Conservation (phyloP, 2,329 filamentous ascomycete species). For the Botryotinia calthae region DNA sequence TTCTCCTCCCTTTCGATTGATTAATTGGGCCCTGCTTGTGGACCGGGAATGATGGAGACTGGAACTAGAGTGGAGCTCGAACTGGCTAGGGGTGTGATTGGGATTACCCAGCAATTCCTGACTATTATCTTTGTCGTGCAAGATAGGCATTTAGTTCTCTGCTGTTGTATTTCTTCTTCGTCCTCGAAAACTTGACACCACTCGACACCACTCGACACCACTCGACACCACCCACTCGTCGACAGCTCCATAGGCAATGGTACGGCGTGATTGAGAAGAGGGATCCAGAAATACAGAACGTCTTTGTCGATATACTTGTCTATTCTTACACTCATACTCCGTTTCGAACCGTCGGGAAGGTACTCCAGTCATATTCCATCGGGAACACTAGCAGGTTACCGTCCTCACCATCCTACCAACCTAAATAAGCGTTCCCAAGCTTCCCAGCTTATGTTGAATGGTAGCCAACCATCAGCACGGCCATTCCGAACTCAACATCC, state of each 20-base stretch:
- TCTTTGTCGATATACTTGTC: neutral
- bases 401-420: conserved; percentile 3
- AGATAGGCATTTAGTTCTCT: neutral
- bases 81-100: neutral
- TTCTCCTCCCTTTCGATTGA: conserved; percentile 14
- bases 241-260: neutral
- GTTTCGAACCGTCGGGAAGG: neutral
- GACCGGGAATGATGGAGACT: conserved; percentile 1
- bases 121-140: conserved; percentile 3
- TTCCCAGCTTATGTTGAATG: neutral
- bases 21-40: neutral
- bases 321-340: neutral
- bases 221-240: conserved; percentile 2
- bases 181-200: conserved; percentile 11
- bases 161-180: neutral
- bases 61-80: neutral
- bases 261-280: neutral
- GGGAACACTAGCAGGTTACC: conserved; percentile 8
- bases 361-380: neutral
- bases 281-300: no score
- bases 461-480: conserved; percentile 18
- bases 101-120: conserved; percentile 2
- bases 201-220: neutral
- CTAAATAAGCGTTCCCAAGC: neutral
- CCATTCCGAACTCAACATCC: conserved; percentile 8